Conservation (phyloP, 1,139 yeast genomes). For the Scheffersomyces lignicola region DNA sequence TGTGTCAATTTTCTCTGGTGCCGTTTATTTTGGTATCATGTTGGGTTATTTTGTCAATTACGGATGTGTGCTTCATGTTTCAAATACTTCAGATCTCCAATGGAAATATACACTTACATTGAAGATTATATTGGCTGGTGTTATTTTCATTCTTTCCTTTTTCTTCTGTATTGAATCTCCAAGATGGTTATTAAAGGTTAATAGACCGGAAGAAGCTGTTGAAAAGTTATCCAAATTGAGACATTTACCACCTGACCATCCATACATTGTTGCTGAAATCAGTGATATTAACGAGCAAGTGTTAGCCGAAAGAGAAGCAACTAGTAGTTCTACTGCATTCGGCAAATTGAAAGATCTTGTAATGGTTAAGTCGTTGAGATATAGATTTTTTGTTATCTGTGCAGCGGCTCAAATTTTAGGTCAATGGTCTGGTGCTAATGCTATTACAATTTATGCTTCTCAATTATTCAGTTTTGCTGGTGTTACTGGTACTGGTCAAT, state of each 20-base stretch:
- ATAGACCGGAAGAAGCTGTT: conserved; percentile 35
- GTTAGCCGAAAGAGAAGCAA: conserved; percentile 36
- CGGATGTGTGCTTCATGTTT: conserved; percentile 37
- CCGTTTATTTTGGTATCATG: conserved; percentile 56
- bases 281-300: conserved; percentile 51
- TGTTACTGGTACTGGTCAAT: conserved; percentile 29
- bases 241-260: conserved; percentile 49
- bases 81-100: conserved; percentile 25
- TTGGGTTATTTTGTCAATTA: conserved; percentile 51
- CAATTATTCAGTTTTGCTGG: conserved; percentile 56
- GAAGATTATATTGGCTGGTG: conserved; percentile 44
- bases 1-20: conserved; percentile 52
- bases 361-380: conserved; percentile 35
- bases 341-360: conserved; percentile 33
- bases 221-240: conserved; percentile 45
- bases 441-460: conserved; percentile 60
- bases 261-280: conserved; percentile 52
- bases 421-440: conserved; percentile 66
- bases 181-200: conserved; percentile 45
- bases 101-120: conserved; percentile 40
- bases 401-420: conserved; percentile 51
- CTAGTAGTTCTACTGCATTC: conserved; percentile 23
- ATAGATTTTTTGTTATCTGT: conserved; percentile 46
- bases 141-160: conserved; percentile 37
- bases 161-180: conserved; percentile 44